Base-by-base conservation (phyloP, 345 rosid genomes). In the Cardiospermum halicacabum region DNA sequence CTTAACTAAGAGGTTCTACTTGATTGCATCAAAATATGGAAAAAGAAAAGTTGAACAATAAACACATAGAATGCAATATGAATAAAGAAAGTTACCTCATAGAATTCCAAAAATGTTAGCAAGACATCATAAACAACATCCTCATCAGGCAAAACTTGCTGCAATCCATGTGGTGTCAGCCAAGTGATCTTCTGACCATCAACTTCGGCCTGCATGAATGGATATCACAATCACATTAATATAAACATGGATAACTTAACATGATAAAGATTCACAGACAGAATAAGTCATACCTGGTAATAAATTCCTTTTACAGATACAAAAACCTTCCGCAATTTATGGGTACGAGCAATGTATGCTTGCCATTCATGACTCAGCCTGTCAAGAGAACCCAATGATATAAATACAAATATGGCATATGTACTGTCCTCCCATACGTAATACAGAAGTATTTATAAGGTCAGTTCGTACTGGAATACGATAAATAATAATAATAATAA, bases 341-440 rank as follows among this genome's bases (percentile, higher is more conserved):
- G 96, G 30, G 72, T 77, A 26, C 86, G 96, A 9, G 85, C 82
- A 66, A 94, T 74, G 66, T 81, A 94, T 16, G 96, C 97, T 82
- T 91, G 99, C 97, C 99, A 94, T 61, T 91, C 97, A 73, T 89
- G 97, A 71, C 86, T 83, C 84, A 94, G 78, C 80, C 99, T 94
- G 60, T 31, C 60, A 64, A 67, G 50, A n/a, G n/a, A n/a, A n/a
- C n/a, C n/a, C n/a, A n/a, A n/a, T n/a, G n/a, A n/a, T n/a, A n/a
- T n/a, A n/a, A n/a, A n/a, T n/a, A n/a, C n/a, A n/a, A n/a, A n/a
- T n/a, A n/a, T n/a, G n/a, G n/a, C n/a, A n/a, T n/a, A n/a, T n/a
- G n/a, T n/a, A n/a, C n/a, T n/a, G n/a, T n/a, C n/a, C n/a, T n/a
- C n/a, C n/a, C n/a, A n/a, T n/a, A n/a, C n/a, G n/a, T n/a, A n/a